Evolutionary conservation across 1,284 basidiomycete species (phyloP).

Genomic region (Thecaphora thlaspeos): DNA sequence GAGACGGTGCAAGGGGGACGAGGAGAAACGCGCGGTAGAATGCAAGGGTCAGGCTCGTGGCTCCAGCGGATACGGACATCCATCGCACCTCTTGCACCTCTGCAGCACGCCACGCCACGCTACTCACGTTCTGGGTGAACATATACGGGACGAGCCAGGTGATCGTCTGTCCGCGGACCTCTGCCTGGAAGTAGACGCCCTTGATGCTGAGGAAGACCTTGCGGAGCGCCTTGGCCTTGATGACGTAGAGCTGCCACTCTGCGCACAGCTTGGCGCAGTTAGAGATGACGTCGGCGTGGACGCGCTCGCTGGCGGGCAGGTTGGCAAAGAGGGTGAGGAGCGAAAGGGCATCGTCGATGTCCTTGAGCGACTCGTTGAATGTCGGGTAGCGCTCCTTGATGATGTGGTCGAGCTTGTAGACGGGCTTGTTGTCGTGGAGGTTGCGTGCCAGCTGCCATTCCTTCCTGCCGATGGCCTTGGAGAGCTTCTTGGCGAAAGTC

Average conservation of each 20-base stretch:
- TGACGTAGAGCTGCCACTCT: slow-evolving; percentile 78
- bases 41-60: slow-evolving; percentile 3
- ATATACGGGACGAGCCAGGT: slow-evolving; percentile 98
- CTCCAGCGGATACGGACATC: too few relatives aligned
- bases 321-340: slow-evolving; percentile 82
- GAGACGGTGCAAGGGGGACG: not conserved
- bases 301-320: slow-evolving; percentile 65
- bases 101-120: not conserved
- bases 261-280: slow-evolving; percentile 77
- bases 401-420: slow-evolving; percentile 77
- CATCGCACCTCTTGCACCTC: too few relatives aligned
- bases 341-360: slow-evolving; percentile 95
- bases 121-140: slow-evolving; percentile 86
- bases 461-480: slow-evolving; percentile 84
- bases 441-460: slow-evolving; percentile 96
- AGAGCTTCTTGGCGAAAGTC: slow-evolving; percentile 95
- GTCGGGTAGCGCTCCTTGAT: slow-evolving; percentile 98
- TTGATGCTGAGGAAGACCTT: slow-evolving; percentile 98
- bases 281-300: slow-evolving; percentile 80
- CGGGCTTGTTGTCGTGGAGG: slow-evolving; percentile 78
- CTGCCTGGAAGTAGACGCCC: slow-evolving; percentile 96
- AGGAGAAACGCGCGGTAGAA: too few relatives aligned
- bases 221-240: slow-evolving; percentile 79
- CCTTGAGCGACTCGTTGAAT: slow-evolving; percentile 90
- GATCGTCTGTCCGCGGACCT: slow-evolving; percentile 85